Evolutionary conservation across 441 rosid genomes (phyloP).

Genomic region (Croton laevigatus): DNA sequence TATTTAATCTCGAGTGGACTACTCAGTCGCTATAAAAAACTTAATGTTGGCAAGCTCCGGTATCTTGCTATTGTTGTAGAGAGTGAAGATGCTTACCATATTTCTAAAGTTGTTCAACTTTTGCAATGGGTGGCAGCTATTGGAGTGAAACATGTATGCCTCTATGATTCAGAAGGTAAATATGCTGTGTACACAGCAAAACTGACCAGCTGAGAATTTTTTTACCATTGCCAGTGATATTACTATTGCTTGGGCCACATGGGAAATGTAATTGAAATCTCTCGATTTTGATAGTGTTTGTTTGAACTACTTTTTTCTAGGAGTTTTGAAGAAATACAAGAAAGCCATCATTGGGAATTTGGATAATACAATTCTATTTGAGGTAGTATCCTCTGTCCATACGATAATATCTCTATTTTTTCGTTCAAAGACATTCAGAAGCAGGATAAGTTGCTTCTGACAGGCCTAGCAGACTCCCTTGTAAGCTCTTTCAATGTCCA

Average conservation of each 20-base stretch:
- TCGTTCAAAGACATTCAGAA: neutral
- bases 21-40: constrained; percentile 38
- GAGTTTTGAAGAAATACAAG: constrained; percentile 74
- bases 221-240: neutral
- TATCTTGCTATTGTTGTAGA: constrained; percentile 69
- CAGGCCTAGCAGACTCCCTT: neutral
- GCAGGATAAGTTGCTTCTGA: too few species aligned
- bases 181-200: neutral
- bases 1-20: constrained; percentile 53
- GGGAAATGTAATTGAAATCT: neutral
- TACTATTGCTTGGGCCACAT: neutral
- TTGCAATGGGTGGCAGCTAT: constrained; percentile 54
- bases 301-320: constrained; percentile 32
- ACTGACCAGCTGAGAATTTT: neutral
- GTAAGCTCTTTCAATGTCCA: neutral
- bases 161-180: constrained; percentile 75
- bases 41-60: constrained; percentile 47
- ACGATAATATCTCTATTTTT: neutral
- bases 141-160: constrained; percentile 66
- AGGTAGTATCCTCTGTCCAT: constrained; percentile 35
- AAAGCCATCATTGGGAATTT: constrained; percentile 45
- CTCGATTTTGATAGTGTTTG: neutral
- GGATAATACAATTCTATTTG: constrained; percentile 37
- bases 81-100: constrained; percentile 56
- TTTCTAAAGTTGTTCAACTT: constrained; percentile 47